Percentiles rank a stretch among this genome's conserved stretches.
Conservation (phyloP, 345 rosid genomes). For the Salix koriyanagi region DNA sequence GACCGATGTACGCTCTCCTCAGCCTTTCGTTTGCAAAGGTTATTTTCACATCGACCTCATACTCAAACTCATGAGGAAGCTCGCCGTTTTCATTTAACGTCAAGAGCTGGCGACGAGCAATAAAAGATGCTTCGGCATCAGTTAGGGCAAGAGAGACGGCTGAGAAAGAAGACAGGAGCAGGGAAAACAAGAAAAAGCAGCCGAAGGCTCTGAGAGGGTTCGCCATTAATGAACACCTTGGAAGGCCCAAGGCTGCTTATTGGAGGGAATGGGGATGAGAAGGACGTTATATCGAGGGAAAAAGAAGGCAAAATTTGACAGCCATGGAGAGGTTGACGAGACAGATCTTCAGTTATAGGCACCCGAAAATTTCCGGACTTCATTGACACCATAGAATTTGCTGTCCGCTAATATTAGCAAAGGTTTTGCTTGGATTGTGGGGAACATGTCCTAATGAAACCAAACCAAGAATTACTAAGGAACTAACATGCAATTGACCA, state of each 20-base stretch:
- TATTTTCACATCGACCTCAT: constrained; percentile 27
- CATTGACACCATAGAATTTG: background rate
- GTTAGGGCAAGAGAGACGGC: constrained; percentile 42
- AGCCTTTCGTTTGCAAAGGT: constrained; percentile 58
- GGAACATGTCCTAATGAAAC: background rate
- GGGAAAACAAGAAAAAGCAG: constrained; percentile 41
- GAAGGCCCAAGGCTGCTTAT: constrained; percentile 77
- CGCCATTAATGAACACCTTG: constrained; percentile 50
- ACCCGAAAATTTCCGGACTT: background rate
- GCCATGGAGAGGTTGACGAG: constrained; percentile 16
- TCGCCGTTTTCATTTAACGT: constrained; percentile 35
- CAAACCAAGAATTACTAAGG: background rate
- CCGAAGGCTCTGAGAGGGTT: constrained; percentile 45
- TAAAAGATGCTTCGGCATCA: constrained; percentile 49
- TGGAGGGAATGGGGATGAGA: constrained; percentile 17
- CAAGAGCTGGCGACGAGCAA: constrained; percentile 64
- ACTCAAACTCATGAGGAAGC: constrained; percentile 33
- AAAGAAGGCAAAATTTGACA: constrained; percentile 10
- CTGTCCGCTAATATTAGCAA: background rate
- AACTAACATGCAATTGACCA: background rate
- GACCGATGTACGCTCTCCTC: constrained; percentile 56
- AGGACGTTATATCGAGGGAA: constrained; percentile 21
- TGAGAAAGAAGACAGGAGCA: constrained; percentile 14
- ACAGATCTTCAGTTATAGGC: constrained; percentile 5
- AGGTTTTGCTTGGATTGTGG: background rate